Conservation (phyloP, 2,329 filamentous ascomycete species). For the Sporothrix humicola region DNA sequence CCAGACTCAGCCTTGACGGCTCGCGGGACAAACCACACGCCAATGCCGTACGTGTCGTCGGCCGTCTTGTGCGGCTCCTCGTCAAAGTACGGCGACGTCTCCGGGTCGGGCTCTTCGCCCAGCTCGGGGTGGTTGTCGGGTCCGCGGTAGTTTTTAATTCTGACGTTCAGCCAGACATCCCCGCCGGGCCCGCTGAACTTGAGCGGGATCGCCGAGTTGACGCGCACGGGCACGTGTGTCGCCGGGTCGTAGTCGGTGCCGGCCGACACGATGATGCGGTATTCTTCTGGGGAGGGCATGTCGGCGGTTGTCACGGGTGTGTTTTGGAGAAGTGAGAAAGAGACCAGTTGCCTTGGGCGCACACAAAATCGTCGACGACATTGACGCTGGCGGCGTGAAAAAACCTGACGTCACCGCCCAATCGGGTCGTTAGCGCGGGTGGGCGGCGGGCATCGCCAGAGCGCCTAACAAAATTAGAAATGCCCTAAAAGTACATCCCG, state of each 20-base stretch:
- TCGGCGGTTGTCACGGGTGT: background rate
- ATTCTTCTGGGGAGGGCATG: conserved; percentile 57
- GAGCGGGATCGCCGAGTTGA: conserved; percentile 71
- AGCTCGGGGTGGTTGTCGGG: conserved; percentile 2
- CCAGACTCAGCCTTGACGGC: no score
- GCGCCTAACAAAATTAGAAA: background rate
- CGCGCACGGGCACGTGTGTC: conserved; percentile 74
- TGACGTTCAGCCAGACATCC: conserved; percentile 72
- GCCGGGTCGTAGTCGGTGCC: conserved; percentile 74
- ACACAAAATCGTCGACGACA: background rate
- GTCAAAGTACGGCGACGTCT: conserved; percentile 83
- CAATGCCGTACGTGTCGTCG: conserved; percentile 83
- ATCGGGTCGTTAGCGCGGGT: conserved; percentile 6
- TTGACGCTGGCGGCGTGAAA: background rate
- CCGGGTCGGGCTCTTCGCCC: conserved; percentile 39
- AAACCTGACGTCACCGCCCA: conserved; percentile 27
- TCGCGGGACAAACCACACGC: conserved; percentile 76
- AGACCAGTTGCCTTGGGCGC: background rate
- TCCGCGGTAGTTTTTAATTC: conserved; percentile 70
- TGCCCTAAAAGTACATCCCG: no score
- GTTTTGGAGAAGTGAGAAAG: background rate
- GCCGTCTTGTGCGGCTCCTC: conserved; percentile 68
- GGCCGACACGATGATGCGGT: conserved; percentile 80
- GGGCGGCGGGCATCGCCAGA: background rate
- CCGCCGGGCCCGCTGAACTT: conserved; percentile 68